Conservation (phyloP, 2,329 filamentous ascomycete genomes). For the Colletotrichum sp. region DNA sequence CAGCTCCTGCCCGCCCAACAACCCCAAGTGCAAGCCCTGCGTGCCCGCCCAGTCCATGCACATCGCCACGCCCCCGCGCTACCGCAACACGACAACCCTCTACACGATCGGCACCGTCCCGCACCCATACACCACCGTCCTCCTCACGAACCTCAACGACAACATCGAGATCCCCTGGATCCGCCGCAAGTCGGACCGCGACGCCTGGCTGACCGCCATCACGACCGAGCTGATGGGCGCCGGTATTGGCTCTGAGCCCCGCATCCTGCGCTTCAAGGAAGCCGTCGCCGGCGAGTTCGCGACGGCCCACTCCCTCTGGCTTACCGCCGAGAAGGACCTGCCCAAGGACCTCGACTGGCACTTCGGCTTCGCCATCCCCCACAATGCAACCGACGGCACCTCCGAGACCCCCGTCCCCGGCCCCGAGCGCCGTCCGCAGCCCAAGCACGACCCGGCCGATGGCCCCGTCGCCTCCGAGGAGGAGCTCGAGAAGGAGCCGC, state of each 20-base stretch:
- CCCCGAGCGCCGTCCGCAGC: slow-evolving; percentile 59
- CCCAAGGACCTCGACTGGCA: slow-evolving; percentile 84
- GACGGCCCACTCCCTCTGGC: slow-evolving; percentile 74
- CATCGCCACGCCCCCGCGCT: slow-evolving; percentile 69
- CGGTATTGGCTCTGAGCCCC: slow-evolving; percentile 65
- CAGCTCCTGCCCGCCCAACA: slow-evolving; percentile 83
- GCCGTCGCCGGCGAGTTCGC: slow-evolving; percentile 74
- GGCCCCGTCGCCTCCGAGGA: slow-evolving; percentile 57
- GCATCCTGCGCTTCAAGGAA: slow-evolving; percentile 80
- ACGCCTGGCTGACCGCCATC: slow-evolving; percentile 77
- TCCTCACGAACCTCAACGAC: slow-evolving; percentile 67
- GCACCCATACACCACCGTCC: slow-evolving; percentile 85
- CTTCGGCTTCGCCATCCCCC: slow-evolving; percentile 84
- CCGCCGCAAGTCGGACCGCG: slow-evolving; percentile 71
- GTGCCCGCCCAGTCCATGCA: slow-evolving; percentile 67
- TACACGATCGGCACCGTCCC: slow-evolving; percentile 90
- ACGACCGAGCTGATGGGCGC: slow-evolving; percentile 73
- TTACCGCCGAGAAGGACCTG: slow-evolving; percentile 71
- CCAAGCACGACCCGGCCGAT: slow-evolving; percentile 50
- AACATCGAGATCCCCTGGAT: slow-evolving; percentile 69
- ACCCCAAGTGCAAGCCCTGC: slow-evolving; percentile 76
- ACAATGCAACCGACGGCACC: slow-evolving; percentile 54
- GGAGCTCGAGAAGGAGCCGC: slow-evolving; percentile 59
- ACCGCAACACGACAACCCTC: slow-evolving; percentile 72
- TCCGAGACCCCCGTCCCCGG: slow-evolving; percentile 63